Evolutionary conservation across 129 eudicot species (phyloP).

Genomic region (Saussurea involucrata): DNA sequence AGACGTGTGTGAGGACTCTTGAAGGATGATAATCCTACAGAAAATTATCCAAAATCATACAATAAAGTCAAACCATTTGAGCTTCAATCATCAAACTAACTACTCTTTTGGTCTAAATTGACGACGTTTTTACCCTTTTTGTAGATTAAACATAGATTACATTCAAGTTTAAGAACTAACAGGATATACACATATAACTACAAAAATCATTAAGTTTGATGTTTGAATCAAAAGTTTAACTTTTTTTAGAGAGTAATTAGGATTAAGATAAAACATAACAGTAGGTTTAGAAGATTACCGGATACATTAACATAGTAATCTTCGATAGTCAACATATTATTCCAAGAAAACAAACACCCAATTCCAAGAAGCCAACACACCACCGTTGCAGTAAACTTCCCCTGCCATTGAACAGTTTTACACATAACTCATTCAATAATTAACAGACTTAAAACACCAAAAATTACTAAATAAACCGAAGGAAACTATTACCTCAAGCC

Average conservation of each 20-base stretch:
- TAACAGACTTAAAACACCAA: neutral
- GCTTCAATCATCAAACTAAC: neutral
- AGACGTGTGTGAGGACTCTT: conserved; percentile 48
- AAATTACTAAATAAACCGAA: neutral
- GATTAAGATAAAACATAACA: too few relatives aligned
- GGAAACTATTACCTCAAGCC: neutral
- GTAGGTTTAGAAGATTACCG: too few relatives aligned
- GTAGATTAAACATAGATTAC: neutral
- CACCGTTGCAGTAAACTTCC: conserved; percentile 36
- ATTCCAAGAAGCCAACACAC: conserved; percentile 68
- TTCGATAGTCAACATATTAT: conserved; percentile 58
- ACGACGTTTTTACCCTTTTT: neutral
- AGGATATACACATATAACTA: too few relatives aligned
- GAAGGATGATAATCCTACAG: conserved; percentile 45
- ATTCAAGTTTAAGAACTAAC: neutral
- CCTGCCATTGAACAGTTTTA: conserved; percentile 31
- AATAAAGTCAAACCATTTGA: neutral
- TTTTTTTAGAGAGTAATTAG: too few relatives aligned
- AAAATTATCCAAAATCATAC: neutral
- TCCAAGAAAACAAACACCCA: conserved; percentile 61
- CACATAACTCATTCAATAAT: neutral
- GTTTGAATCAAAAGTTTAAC: too few relatives aligned
- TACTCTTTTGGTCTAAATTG: neutral
- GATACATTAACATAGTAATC: conserved; percentile 50
- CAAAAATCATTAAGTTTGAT: too few relatives aligned